phyloP scores from a whole-genome alignment of 371 early-diverging fungal genomes.

The Lichtheimia ramosa region DNA sequence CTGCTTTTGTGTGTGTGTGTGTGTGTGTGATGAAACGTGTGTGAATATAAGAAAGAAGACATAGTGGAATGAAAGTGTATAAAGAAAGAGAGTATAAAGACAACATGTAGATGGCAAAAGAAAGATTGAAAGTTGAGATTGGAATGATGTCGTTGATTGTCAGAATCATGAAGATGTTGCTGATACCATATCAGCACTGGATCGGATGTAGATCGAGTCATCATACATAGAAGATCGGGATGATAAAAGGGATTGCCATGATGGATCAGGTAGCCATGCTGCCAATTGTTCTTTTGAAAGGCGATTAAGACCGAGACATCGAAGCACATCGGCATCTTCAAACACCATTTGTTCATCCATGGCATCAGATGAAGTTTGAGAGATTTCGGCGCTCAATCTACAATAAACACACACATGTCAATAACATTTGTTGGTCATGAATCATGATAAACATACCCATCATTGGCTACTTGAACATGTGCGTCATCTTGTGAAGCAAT shows the following conservation, averaged over 20 bases:
- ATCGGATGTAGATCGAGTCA: conserved; percentile 8
- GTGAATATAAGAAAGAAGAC: not conserved
- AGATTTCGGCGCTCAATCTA: conserved; percentile 10
- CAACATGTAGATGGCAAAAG: conserved; percentile 5
- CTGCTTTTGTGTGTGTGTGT: conserved; percentile 17
- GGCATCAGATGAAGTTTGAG: conserved; percentile 5
- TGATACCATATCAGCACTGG: conserved; percentile 6
- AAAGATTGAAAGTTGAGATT: not conserved
- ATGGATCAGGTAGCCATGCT: conserved; percentile 17
- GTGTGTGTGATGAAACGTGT: too few species aligned
- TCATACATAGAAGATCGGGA: conserved; percentile 1
- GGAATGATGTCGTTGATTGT: not conserved
- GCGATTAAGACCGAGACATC: conserved; percentile 8
- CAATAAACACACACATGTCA: not conserved
- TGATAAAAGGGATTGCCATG: conserved; percentile 12
- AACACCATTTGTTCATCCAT: conserved; percentile 9
- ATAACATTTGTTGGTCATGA: not conserved
- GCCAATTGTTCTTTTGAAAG: conserved; percentile 15
- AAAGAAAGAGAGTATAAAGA: conserved; percentile 3
- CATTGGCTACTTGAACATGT: conserved; percentile 4
- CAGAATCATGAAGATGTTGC: not conserved
- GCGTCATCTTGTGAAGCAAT: conserved; percentile 5
- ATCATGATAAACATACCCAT: conserved; percentile 2
- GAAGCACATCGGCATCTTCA: conserved; percentile 14
- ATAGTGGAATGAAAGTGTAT: not conserved